Base-by-base conservation (phyloP, 306 rosid genomes). In the Boehmeria nivea region DNA sequence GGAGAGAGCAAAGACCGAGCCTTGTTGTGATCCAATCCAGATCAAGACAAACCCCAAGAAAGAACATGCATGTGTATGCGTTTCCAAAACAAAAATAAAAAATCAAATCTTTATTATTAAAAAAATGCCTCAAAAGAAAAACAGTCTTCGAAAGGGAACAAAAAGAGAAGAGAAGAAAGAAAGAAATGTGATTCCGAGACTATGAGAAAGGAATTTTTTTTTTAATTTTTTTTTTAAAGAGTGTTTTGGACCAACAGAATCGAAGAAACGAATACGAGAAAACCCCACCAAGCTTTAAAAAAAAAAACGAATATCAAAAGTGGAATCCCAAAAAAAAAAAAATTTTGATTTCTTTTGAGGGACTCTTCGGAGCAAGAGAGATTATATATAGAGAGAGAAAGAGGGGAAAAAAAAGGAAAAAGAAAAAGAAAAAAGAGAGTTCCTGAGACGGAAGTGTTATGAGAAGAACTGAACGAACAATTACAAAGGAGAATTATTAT, bases 11-110 rank as follows among this genome's bases (percentile, higher is more conserved):
- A 74, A 82, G 82, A 77, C 60, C 76, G 80, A 86, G 71, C 82
- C 80, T 76, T 14, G 45, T 14, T 78, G 77, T 71, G 95, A 87
- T 87, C 93, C 93, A 87, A 91, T 84, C 95, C 94, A 82, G 94
- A 91, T 91, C 94, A 90, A 40, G 95, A 86, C 90, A 83, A 78
- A 78, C 74, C 77, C 75, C 63, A 68, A 71, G 77, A 84, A 75
- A 71, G 77, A 84, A 75, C 85, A 78, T 72, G 95, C 94, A 86
- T 76, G 94, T 80, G 88, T 76, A 40, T 11, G 26, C 11, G 51
- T 16, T 61, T 51, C 76, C 57, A 77, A 77, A 69, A 69, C 34
- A 8, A 68, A 47, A 72, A 73, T 71, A 68, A 74, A 73, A 73
- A 70, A 37, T 24, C 70, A 45, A 59, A 68, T 51, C n/a, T n/a